Evolutionary conservation across 305 asterid species (phyloP).

Genomic region (Euphrasia arctica): DNA sequence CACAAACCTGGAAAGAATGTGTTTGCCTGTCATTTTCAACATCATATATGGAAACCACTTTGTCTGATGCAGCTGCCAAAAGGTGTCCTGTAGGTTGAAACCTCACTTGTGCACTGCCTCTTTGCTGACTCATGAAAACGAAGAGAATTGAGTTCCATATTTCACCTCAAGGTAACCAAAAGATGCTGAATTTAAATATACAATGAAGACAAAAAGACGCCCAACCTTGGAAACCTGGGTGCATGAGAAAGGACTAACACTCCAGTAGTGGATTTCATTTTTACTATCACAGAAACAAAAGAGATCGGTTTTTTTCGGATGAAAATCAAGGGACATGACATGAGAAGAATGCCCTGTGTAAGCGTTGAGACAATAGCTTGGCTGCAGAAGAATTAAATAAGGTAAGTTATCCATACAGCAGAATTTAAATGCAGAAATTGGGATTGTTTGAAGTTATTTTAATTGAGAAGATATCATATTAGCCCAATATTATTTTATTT

Average conservation of each 20-base stretch:
- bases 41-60: constrained; percentile 72
- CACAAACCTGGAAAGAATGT: constrained; percentile 65
- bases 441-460: too few relatives aligned
- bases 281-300: constrained; percentile 72
- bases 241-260: constrained; percentile 48
- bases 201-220: constrained; percentile 9
- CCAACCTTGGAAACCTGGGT: constrained; percentile 68
- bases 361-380: constrained; percentile 67
- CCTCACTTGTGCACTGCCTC: constrained; percentile 80
- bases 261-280: constrained; percentile 72
- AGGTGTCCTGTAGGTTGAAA: constrained; percentile 67
- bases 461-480: too few relatives aligned
- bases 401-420: background rate
- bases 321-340: constrained; percentile 80
- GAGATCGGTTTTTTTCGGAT: constrained; percentile 72
- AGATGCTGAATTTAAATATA: background rate
- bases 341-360: constrained; percentile 57
- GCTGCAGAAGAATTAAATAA: constrained; percentile 40
- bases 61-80: constrained; percentile 76
- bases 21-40: constrained; percentile 77
- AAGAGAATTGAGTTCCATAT: constrained; percentile 8
- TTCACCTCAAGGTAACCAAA: background rate
- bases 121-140: too few relatives aligned
- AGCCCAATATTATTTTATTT: too few relatives aligned
- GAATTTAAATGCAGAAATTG: background rate